Evolutionary conservation across 2,329 filamentous ascomycete species (phyloP).

Genomic region (Aureobasidium sp.): DNA sequence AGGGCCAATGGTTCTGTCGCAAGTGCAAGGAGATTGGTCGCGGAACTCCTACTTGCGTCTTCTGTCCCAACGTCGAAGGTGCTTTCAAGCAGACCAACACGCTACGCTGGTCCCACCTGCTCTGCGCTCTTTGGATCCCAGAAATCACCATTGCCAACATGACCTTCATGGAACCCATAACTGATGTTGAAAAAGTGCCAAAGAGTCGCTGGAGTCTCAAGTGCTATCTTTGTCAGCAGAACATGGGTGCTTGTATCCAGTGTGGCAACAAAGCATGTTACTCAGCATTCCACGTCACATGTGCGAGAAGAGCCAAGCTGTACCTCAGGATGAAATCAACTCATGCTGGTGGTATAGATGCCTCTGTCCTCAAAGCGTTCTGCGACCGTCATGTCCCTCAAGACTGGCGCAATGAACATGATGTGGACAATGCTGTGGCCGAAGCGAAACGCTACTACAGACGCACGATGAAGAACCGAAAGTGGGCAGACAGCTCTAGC

Average conservation of each 20-base stretch:
- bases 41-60: slow-evolving; percentile 90
- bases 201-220: slow-evolving; percentile 87
- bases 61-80: slow-evolving; percentile 94
- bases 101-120: slow-evolving; percentile 91
- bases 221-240: slow-evolving; percentile 95
- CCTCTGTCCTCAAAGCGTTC: slow-evolving; percentile 82
- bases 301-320: slow-evolving; percentile 76
- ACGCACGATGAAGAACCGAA: slow-evolving; percentile 75
- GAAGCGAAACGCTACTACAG: slow-evolving; percentile 87
- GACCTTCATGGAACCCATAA: slow-evolving; percentile 96
- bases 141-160: slow-evolving; percentile 93
- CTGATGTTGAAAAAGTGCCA: slow-evolving; percentile 95
- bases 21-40: slow-evolving; percentile 94
- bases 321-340: slow-evolving; percentile 96
- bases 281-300: slow-evolving; percentile 94
- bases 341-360: slow-evolving; percentile 71
- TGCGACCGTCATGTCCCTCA: slow-evolving; percentile 90
- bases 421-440: slow-evolving; percentile 70
- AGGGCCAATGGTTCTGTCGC: slow-evolving; percentile 95
- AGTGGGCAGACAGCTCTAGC: slow-evolving; percentile 87
- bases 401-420: slow-evolving; percentile 82
- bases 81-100: slow-evolving; percentile 98
- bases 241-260: slow-evolving; percentile 97
- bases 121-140: slow-evolving; percentile 98
- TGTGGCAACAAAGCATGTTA: slow-evolving; percentile 98